These are phyloP conservation scores for Oryza brachyantha DNA, from an alignment of 176 grass and related monocot genomes.

Conservation along the genomic window DNA sequence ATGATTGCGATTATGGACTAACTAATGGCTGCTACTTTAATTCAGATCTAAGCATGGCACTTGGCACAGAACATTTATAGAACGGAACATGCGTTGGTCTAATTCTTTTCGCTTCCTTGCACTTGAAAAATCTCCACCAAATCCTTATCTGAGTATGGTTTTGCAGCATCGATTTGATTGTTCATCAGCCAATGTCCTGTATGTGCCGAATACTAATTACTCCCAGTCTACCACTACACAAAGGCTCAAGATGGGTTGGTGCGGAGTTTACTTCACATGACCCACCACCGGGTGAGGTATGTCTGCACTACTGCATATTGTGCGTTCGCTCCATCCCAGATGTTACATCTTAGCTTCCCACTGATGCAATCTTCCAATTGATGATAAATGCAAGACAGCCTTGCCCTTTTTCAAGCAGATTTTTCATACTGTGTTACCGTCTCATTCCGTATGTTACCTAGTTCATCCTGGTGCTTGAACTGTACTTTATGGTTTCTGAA, in stretches of 20 bases:
- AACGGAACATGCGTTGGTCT: neutral
- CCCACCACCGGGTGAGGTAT: neutral
- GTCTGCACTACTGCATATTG: conserved; percentile 11
- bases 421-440: neutral
- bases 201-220: neutral
- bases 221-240: neutral
- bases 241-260: conserved; percentile 6
- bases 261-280: conserved; percentile 16
- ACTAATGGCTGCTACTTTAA: neutral
- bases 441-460: neutral
- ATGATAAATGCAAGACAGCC: neutral
- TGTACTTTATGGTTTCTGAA: neutral
- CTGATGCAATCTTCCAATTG: neutral
- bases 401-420: neutral
- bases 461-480: neutral
- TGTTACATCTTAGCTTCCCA: neutral
- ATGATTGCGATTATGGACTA: neutral
- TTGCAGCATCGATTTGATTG: conserved; percentile 6
- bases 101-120: neutral
- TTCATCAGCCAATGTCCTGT: conserved; percentile 8
- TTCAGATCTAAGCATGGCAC: neutral
- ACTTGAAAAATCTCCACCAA: conserved; percentile 3
- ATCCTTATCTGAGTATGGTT: neutral
- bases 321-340: neutral
- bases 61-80: neutral